These are phyloP conservation scores for Gelatoporia subvermispora DNA, from an alignment of 768 basidiomycete species.

Conservation along the genomic window DNA sequence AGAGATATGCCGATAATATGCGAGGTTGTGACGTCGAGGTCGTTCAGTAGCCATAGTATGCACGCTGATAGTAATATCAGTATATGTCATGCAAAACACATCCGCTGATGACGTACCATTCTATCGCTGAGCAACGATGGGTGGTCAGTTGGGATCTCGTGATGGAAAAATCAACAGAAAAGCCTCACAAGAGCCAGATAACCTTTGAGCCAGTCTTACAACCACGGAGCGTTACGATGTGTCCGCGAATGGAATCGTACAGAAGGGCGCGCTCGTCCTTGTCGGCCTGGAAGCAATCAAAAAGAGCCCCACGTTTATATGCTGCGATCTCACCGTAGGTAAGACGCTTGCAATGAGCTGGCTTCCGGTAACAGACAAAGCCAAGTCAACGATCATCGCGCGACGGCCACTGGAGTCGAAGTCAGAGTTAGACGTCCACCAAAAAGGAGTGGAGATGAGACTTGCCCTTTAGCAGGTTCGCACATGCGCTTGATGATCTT, in stretches of 20 bases:
- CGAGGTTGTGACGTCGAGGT: conserved; percentile 20
- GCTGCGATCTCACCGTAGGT: conserved; percentile 50
- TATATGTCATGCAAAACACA: not conserved
- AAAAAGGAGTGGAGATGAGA: conserved; percentile 3
- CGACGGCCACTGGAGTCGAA: conserved; percentile 51
- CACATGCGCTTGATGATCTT: conserved; percentile 78
- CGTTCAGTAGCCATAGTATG: conserved; percentile 56
- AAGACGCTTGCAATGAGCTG: conserved; percentile 81
- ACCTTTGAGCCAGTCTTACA: conserved; percentile 91
- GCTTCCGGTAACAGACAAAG: conserved; percentile 78
- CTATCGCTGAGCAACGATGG: conserved; percentile 45
- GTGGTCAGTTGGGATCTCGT: conserved; percentile 18
- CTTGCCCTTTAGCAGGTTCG: conserved; percentile 76
- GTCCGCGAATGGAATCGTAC: conserved; percentile 82
- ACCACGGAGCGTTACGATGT: conserved; percentile 85
- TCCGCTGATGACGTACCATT: conserved; percentile 36
- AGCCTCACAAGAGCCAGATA: conserved; percentile 76
- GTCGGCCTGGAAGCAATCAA: conserved; percentile 52
- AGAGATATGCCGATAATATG: conserved; percentile 24
- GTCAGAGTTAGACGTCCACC: not conserved
- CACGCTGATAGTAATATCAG: conserved; percentile 38
- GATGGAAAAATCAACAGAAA: conserved; percentile 19
- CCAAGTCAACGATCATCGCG: conserved; percentile 83
- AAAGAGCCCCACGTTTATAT: not conserved
- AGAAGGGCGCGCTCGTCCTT: conserved; percentile 79